Evolutionary conservation across 805 yeast species (phyloP).

Genomic region (Ogataea methanolica): DNA sequence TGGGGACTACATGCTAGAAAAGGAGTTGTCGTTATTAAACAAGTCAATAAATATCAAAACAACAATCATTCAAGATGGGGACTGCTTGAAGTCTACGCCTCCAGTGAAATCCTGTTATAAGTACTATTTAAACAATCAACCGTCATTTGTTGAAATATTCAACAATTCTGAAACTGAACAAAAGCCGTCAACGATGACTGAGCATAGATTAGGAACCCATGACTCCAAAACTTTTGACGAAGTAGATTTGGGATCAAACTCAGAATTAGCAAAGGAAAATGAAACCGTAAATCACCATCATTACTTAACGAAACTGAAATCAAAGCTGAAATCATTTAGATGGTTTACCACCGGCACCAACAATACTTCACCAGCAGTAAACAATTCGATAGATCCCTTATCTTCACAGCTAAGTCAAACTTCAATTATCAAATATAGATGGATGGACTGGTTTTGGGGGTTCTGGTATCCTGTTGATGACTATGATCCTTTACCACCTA

Average conservation of each 20-base stretch:
- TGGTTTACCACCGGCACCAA: no score
- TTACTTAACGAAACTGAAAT: no score
- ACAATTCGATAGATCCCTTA: neutral
- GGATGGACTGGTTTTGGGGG: constrained; percentile 22
- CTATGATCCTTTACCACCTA: no score
- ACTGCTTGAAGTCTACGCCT: no score
- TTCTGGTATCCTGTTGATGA: constrained; percentile 22
- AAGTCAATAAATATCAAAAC: constrained; percentile 11
- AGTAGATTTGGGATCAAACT: no score
- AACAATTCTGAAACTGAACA: neutral
- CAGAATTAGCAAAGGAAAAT: no score
- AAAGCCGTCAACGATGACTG: no score
- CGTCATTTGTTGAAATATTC: constrained; percentile 17
- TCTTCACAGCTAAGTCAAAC: constrained; percentile 11
- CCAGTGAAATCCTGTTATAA: constrained; percentile 8
- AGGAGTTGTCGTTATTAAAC: constrained; percentile 12
- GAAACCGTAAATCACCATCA: no score
- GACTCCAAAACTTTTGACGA: no score
- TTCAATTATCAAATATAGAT: constrained; percentile 8
- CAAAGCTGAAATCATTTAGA: no score
- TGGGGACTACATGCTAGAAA: constrained; percentile 13
- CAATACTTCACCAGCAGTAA: no score
- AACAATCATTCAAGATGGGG: constrained; percentile 11
- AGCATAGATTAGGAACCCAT: no score
- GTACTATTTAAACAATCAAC: constrained; percentile 12